These are phyloP conservation scores for Boletales sp. DNA, from an alignment of 768 basidiomycete genomes.

Conservation along the genomic window DNA sequence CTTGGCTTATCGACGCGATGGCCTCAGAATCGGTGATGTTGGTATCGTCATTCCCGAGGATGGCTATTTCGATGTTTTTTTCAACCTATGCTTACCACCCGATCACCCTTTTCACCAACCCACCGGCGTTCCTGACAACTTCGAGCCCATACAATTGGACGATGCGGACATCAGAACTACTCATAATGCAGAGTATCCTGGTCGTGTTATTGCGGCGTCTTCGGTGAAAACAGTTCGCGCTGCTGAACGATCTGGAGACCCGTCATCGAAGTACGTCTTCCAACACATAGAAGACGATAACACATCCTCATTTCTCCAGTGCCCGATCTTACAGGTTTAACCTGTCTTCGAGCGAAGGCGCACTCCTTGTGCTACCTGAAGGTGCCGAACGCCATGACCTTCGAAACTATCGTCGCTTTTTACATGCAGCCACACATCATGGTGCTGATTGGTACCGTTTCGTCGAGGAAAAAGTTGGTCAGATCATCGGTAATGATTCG, in stretches of 20 bases:
- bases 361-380: slow-evolving; percentile 8
- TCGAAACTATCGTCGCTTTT: too few species aligned
- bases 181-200: slow-evolving; percentile 6
- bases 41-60: not conserved
- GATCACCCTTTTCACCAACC: slow-evolving; percentile 17
- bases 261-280: not conserved
- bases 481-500: slow-evolving; percentile 19
- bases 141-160: slow-evolving; percentile 2
- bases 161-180: too few species aligned
- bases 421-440: slow-evolving; percentile 1
- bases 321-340: slow-evolving; percentile 1
- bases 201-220: slow-evolving; percentile 12
- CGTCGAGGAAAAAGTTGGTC: slow-evolving; percentile 11
- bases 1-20: slow-evolving; percentile 22
- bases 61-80: not conserved
- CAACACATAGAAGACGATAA: not conserved
- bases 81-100: slow-evolving; percentile 7
- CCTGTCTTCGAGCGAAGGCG: slow-evolving; percentile 20
- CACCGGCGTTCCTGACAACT: slow-evolving; percentile 23
- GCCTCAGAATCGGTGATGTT: slow-evolving; percentile 21
- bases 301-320: not conserved
- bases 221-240: slow-evolving; percentile 1
- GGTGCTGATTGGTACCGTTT: slow-evolving; percentile 27
- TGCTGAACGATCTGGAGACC: not conserved
- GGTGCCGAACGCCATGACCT: too few species aligned